Evolutionary conservation across 2,329 filamentous ascomycete genomes (phyloP).

Genomic region (Rhytidhysteron rufulum): DNA sequence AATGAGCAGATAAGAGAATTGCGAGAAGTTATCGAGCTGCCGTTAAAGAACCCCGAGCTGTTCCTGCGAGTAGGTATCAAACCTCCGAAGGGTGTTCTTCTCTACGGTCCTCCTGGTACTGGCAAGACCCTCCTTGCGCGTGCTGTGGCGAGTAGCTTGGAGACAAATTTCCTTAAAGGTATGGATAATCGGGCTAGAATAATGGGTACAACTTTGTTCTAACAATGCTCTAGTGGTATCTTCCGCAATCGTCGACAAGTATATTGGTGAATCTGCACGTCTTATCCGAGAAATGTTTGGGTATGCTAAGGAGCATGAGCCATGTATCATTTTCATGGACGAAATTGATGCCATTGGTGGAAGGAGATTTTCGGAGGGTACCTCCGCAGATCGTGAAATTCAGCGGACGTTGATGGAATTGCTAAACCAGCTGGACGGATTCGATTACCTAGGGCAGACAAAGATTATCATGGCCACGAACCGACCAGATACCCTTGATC

Average conservation of each 20-base stretch:
- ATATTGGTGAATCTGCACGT: conserved; percentile 96
- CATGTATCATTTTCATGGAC: conserved; percentile 99
- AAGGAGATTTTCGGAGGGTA: conserved; percentile 93
- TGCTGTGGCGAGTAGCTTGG: conserved; percentile 91
- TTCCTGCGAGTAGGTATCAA: conserved; percentile 98
- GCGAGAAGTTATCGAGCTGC: conserved; percentile 94
- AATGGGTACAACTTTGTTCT: conserved; percentile 10
- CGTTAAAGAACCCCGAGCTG: conserved; percentile 96
- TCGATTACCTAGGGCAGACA: conserved; percentile 98
- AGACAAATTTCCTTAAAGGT: conserved; percentile 99
- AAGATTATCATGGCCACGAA: conserved; percentile 99
- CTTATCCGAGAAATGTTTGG: conserved; percentile 99
- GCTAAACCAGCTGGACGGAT: conserved; percentile 96
- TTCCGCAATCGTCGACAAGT: conserved; percentile 98
- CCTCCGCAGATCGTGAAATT: conserved; percentile 95
- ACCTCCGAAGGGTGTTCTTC: conserved; percentile 91
- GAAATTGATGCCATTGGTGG: conserved; percentile 99
- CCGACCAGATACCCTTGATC: conserved; percentile 91
- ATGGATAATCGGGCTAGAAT: conserved; percentile 10
- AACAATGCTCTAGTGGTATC: conserved; percentile 72
- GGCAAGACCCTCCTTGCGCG: conserved; percentile 93
- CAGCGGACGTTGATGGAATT: conserved; percentile 98
- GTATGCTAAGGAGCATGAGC: conserved; percentile 98
- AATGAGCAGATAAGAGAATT: conserved; percentile 98
- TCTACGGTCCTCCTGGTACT: conserved; percentile 94